Evolutionary conservation across 2,329 filamentous ascomycete genomes (phyloP), one percentile per base, ranked within the genome.

Genomic region (Alternaria hordeiaustralica): DNA sequence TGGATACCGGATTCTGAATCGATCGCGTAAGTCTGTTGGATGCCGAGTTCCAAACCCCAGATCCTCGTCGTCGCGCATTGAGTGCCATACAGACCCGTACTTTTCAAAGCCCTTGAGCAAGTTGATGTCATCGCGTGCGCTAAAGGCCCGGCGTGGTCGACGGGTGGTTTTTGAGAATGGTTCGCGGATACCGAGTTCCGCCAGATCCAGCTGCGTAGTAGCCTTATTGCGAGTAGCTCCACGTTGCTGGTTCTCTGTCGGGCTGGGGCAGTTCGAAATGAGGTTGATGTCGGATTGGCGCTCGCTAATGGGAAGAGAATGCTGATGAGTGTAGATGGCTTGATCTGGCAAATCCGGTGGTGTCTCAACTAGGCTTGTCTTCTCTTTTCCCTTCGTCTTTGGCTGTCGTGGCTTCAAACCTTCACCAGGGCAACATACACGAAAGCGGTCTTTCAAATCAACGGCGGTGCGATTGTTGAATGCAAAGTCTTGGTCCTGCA

Each of bases 371-470:
- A 28, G 1, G 15, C 55, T 15, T 5, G n/a, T 26, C 6, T 55
- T 46, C 13, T 61, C 50, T 12, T 64, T 51, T 3, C n/a, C 78
- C 75, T 71, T 85, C 81, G 23, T 80, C 80, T 75, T 84, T 79
- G 46, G 20, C 15, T 70, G 68, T n/a, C 67, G 63, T 25, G 60
- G 46, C 58, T 77, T 78, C 15, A 74, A 50, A 6, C 74, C 71
- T 62, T 78, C 75, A 6, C 72, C 71, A 18, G 86, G 86, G 62
- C 84, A 85, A 68, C 85, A 87, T 11, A 86, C 85, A 47, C 86
- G 82, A 65, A 87, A 87, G 55, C 87, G 82, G 71, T 90, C 88
- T 77, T 90, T 90, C 51, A 90, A 75, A 68, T 90, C 88, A 23
- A 88, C 84, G 10, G 87, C 84, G n/a, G 84, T 88, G 26, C 88